Evolutionary conservation across 495 filamentous ascomycete genomes (phyloP), one percentile per base, ranked within the genome.

Genomic region (Copromyces sp.): DNA sequence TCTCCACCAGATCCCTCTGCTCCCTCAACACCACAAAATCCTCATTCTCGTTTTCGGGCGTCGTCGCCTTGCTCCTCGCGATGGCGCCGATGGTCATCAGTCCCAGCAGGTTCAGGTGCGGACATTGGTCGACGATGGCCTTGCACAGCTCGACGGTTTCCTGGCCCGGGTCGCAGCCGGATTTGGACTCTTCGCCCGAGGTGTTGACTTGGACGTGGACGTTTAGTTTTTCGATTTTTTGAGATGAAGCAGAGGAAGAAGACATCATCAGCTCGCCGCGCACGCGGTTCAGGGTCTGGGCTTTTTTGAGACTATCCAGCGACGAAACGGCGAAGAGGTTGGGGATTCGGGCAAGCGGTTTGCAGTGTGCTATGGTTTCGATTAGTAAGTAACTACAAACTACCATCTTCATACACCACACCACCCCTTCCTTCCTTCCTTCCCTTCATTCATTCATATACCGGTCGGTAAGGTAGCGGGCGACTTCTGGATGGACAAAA

Each of bases 31-130:
- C 76, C 11, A 89, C 74, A 78, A 98, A 98, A 83, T 99, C 95
- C 80, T 94, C 93, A 82, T 99, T 99, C 82, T 95, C 92, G 24
- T 84, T 88, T 73, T 93, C 95, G 8, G 87, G 76, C 32, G 88
- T 90, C 11, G 88, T 89, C 3, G 86, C 92, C 76, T 87, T 84
- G 37, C 90, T 94, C 71, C 94, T 82, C 69, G 93, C 94, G 78
- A 99, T 95, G 20, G 94, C 93, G 1, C 95, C 95, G 77, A 99
- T 98, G 1, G 95, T 99, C 95, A 99, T 99, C 6, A 99, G 78
- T 0, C 95, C 95, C 70, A 91, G 85, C 24, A 99, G 79, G 53
- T 87, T 83, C 39, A 99, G 81, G 78, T 90, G 86, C 3, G 90
- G 90, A 82, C 94, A 97, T 42, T 86, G 80, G 32, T 90, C 85